Conservation (phyloP, 176 grass and related monocot species). For the Hsuehochloa calcarea region DNA sequence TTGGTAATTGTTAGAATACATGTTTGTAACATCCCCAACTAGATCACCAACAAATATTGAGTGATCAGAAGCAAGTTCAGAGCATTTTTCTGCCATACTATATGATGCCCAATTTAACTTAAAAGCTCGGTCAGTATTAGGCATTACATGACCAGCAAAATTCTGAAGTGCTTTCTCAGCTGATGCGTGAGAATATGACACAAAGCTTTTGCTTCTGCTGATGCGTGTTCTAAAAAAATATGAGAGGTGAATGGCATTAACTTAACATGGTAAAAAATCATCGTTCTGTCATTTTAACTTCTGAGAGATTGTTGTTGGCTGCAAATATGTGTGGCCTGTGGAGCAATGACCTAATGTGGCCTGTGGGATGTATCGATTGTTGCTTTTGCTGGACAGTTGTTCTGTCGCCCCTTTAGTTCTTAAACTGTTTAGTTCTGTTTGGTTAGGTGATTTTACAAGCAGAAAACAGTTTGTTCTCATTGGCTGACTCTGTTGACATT, state of each 20-base stretch:
- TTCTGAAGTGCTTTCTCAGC: conserved; percentile 43
- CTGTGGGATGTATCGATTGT: background rate
- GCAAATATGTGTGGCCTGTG: background rate
- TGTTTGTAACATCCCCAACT: conserved; percentile 39
- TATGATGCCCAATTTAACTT: conserved; percentile 54
- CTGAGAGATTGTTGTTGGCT: background rate
- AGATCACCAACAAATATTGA: conserved; percentile 53
- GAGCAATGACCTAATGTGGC: background rate
- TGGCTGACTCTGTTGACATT: background rate
- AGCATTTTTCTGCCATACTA: conserved; percentile 46
- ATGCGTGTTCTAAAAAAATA: background rate
- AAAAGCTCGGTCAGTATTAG: conserved; percentile 47
- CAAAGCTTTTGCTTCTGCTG: conserved; percentile 18
- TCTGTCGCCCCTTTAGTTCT: background rate
- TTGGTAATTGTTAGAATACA: background rate
- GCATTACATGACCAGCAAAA: conserved; percentile 53
- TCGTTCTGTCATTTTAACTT: background rate
- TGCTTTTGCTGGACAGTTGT: background rate
- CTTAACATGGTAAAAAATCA: background rate
- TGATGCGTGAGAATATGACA: conserved; percentile 17
- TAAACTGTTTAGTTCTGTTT: background rate
- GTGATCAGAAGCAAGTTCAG: conserved; percentile 45
- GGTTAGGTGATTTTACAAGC: background rate
- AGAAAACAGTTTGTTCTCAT: background rate
- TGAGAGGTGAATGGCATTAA: background rate